These are phyloP conservation scores for Helianthus tuberosus DNA, from an alignment of 129 eudicot genomes.

Conservation along the genomic window DNA sequence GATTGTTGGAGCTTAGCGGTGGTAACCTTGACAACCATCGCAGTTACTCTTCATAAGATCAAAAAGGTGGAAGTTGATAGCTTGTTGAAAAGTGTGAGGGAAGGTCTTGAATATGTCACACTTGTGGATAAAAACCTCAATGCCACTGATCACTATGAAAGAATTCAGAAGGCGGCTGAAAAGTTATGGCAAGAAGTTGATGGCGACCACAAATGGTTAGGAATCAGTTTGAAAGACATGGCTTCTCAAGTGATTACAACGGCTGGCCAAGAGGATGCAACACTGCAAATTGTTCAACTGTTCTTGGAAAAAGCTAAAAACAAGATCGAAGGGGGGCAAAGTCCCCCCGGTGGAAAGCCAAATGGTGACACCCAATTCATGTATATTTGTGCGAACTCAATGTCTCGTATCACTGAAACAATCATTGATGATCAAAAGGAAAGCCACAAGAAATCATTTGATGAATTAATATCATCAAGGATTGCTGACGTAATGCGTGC, in stretches of 20 bases:
- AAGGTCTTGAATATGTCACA: neutral
- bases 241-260: neutral
- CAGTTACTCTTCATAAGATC: neutral
- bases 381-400: neutral
- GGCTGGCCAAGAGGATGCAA: too few species aligned
- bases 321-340: neutral
- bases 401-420: neutral
- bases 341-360: neutral
- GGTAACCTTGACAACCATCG: neutral
- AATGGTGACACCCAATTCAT: neutral
- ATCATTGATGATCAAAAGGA: neutral
- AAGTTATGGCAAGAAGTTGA: neutral
- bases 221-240: neutral
- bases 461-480: neutral
- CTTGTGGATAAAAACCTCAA: neutral
- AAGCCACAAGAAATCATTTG: conserved; percentile 4
- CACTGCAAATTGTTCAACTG: neutral
- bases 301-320: neutral
- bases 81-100: neutral
- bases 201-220: neutral
- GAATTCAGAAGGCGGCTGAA: neutral
- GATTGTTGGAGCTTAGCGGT: neutral
- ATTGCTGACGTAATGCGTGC: neutral
- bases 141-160: neutral
- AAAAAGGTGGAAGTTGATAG: neutral